These are phyloP conservation scores for Penicillium samsonianum DNA, from an alignment of 495 filamentous ascomycete species.

Conservation along the genomic window DNA sequence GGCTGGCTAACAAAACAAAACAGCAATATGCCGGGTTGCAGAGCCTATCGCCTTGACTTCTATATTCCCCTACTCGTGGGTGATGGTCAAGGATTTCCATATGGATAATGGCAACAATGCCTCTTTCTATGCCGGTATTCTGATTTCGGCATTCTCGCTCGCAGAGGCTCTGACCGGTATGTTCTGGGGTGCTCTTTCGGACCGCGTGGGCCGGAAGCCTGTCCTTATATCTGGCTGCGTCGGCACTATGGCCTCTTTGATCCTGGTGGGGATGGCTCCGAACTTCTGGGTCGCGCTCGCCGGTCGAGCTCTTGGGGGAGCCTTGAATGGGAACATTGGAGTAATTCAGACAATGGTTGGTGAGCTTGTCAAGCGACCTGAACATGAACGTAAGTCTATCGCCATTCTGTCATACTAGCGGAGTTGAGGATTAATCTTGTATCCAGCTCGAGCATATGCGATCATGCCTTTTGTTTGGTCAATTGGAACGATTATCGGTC, in stretches of 20 bases:
- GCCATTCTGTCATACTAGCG: constrained; percentile 6
- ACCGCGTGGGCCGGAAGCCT: constrained; percentile 81
- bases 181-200: constrained; percentile 82
- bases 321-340: constrained; percentile 84
- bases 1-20: constrained; percentile 25
- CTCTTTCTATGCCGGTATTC: constrained; percentile 80
- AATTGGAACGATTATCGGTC: constrained; percentile 81
- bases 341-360: constrained; percentile 94
- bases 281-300: constrained; percentile 77
- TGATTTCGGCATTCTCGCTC: constrained; percentile 81
- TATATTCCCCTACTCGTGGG: constrained; percentile 87
- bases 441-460: constrained; percentile 70
- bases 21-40: constrained; percentile 75
- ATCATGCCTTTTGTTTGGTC: constrained; percentile 90
- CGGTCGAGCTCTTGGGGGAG: constrained; percentile 74
- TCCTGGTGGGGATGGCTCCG: constrained; percentile 78
- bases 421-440: background rate
- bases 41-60: constrained; percentile 88
- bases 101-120: constrained; percentile 68
- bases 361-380: constrained; percentile 73
- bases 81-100: constrained; percentile 72
- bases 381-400: constrained; percentile 73
- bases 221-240: constrained; percentile 76
- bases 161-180: constrained; percentile 80
- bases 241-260: constrained; percentile 75